These are phyloP conservation scores for Zanthoxylum bungeanum DNA, from an alignment of 345 rosid species.

Conservation along the genomic window DNA sequence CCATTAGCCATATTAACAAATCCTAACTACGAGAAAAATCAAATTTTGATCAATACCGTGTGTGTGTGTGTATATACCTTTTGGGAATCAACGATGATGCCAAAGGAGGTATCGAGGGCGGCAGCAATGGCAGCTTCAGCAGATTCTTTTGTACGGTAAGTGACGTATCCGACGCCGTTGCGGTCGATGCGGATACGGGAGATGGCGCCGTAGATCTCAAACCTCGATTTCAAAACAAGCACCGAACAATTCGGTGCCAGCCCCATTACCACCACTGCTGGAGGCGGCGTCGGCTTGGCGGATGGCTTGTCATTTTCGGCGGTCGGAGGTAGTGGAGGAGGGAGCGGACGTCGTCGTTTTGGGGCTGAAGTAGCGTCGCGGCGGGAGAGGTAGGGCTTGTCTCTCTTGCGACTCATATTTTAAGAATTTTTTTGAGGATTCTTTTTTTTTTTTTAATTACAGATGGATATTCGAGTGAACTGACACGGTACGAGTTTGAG, in stretches of 20 bases:
- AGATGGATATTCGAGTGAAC: no score
- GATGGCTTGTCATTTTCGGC: conserved; percentile 34
- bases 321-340: conserved; percentile 26
- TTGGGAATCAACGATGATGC: conserved; percentile 56
- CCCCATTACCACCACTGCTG: conserved; percentile 57
- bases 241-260: conserved; percentile 69
- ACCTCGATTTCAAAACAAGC: conserved; percentile 79
- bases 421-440: background rate
- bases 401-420: conserved; percentile 56
- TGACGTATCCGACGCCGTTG: conserved; percentile 54
- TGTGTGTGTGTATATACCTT: conserved; percentile 29
- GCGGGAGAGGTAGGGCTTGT: conserved; percentile 49
- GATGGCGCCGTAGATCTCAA: conserved; percentile 90
- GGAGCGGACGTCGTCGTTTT: conserved; percentile 66
- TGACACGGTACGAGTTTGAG: no score
- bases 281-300: conserved; percentile 52
- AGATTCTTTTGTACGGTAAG: conserved; percentile 64
- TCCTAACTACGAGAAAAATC: no score
- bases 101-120: conserved; percentile 66
- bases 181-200: conserved; percentile 80
- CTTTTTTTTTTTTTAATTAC: no score
- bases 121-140: conserved; percentile 80
- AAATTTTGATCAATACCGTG: background rate
- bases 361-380: conserved; percentile 29
- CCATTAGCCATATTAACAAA: background rate